Evolutionary conservation across 2,329 filamentous ascomycete species (phyloP), one percentile per base, ranked within the genome.

Genomic region (Coniella lustricola): DNA sequence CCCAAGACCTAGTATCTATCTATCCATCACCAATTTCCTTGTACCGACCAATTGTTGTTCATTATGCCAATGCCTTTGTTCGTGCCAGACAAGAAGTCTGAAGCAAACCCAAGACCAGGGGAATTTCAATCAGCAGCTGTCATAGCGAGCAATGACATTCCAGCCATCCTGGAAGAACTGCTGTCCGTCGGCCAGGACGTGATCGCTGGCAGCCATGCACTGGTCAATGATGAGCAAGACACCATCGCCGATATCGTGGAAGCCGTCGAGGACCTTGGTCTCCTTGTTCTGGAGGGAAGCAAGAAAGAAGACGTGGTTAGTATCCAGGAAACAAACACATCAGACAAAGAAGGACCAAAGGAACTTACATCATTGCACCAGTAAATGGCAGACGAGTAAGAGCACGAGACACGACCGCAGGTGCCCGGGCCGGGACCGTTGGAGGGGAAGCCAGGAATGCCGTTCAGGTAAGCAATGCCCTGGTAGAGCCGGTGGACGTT

Each of bases 321-420:
- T 5, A 10, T 29, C 25, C 25, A 29, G 25, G 10, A 10, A 29
- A 29, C 3, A 22, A 4, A 14, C 4, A 22, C 4, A 10, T 16
- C 9, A 13, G 17, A 4, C 32, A 5, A 8, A 16, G 3, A 9
- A 16, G 4, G 16, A 16, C 10, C 16, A 4, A 31, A n/a, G 9
- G 4, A 9, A 53, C 53, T 49, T 41, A 59, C 57, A 14, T 59
- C 52, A 40, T 61, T 60, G 44, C 59, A 61, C 56, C 56, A 59
- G n/a, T 34, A 55, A 36, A 60, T 59, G 3, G 49, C 56, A 2
- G 53, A 42, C 0, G 44, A 42, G 8, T 46, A 55, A 1, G 46
- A 50, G 38, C 59, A 61, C 33, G 56, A 59, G 10, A 59, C 56
- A 2, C 51, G 51, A 9, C 45, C 50, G 35, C 57, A 59, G 13